Evolutionary conservation across 2,329 filamentous ascomycete species (phyloP), one percentile per base, ranked within the genome.

Genomic region (Fusarium piperis): DNA sequence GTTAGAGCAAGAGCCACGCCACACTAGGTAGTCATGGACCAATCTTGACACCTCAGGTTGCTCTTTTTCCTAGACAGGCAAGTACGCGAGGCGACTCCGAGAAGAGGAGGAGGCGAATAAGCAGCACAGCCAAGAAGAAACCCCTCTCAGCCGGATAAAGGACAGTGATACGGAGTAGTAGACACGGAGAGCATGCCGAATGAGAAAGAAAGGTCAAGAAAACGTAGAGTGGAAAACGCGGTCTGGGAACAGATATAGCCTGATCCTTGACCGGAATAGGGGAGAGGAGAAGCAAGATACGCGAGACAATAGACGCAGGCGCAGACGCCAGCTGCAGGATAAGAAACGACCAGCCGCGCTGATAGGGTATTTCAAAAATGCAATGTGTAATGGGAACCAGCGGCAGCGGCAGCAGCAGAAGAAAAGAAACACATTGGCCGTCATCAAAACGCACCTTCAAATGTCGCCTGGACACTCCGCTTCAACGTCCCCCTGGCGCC

Each of bases 391-490:
- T 15, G 12, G 38, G n/a, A 41, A 7, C 15, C 7, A 44, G 41
- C 7, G 23, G 41, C 12, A 23, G 15, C 39, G 39, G 41, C 18
- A 35, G 20, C 20, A 53, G 13, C 30, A 35, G 12, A 20, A 20
- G 48, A 35, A 8, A 53, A 15, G n/a, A 35, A 26, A 53, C 12
- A 35, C 20, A 33, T 30, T n/a, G 23, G 23, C 23, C 23, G 23
- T 23, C 28, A 30, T 63, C 36, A 64, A 60, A 65, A 71, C 83
- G 76, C 84, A 89, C 89, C 88, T 81, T 90, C 87, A 82, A 90
- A 90, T 38, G 87, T 85, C 68, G 88, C 84, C 79, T 90, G 88
- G 62, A 89, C 87, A 73, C 85, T 89, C 76, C 88, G 84, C 82
- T 90, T 91, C 61, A 89, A 82, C 74, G 68, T 70, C 38, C 73